phyloP scores from a whole-genome alignment of 108 stramenopile genomes.

The Cyclostephanos tholiformis region DNA sequence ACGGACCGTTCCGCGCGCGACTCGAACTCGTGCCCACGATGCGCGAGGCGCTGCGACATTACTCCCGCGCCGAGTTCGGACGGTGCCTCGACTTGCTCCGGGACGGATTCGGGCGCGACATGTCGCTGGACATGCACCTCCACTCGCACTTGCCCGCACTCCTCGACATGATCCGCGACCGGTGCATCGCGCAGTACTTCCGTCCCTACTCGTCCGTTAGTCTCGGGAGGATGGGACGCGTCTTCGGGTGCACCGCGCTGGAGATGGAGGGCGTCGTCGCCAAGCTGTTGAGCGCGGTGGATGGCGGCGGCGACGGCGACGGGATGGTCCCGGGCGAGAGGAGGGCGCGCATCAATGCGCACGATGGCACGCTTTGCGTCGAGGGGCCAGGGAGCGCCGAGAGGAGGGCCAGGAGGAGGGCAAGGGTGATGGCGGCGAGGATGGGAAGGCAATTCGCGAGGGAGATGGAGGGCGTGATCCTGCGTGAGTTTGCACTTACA shows the following conservation, averaged over 20 bases:
- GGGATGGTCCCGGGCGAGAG: slow-evolving; percentile 33
- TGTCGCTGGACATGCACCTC: slow-evolving; percentile 56
- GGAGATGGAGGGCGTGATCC: slow-evolving; percentile 46
- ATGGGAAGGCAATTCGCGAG: slow-evolving; percentile 44
- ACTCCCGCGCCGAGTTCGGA: slow-evolving; percentile 51
- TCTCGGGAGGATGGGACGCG: slow-evolving; percentile 58
- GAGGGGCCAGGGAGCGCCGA: slow-evolving; percentile 17
- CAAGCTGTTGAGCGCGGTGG: slow-evolving; percentile 12
- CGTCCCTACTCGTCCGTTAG: slow-evolving; percentile 64
- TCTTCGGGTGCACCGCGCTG: slow-evolving; percentile 39
- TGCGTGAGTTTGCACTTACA: slow-evolving; percentile 36
- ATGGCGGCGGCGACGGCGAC: slow-evolving; percentile 11
- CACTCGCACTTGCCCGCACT: slow-evolving; percentile 49
- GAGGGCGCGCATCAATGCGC: slow-evolving; percentile 41
- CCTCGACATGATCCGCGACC: slow-evolving; percentile 56
- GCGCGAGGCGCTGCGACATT: slow-evolving; percentile 44
- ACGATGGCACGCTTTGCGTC: slow-evolving; percentile 42
- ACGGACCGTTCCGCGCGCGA: slow-evolving; percentile 54
- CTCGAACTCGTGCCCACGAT: slow-evolving; percentile 57
- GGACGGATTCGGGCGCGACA: slow-evolving; percentile 21
- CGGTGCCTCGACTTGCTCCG: slow-evolving; percentile 27
- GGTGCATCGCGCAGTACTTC: slow-evolving; percentile 73
- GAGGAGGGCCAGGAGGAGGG: slow-evolving; percentile 30
- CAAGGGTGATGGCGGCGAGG: slow-evolving; percentile 40
- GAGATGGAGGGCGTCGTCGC: slow-evolving; percentile 51